Evolutionary conservation across 2,329 filamentous ascomycete genomes (phyloP).

Genomic region (Botrytis sinoallii): DNA sequence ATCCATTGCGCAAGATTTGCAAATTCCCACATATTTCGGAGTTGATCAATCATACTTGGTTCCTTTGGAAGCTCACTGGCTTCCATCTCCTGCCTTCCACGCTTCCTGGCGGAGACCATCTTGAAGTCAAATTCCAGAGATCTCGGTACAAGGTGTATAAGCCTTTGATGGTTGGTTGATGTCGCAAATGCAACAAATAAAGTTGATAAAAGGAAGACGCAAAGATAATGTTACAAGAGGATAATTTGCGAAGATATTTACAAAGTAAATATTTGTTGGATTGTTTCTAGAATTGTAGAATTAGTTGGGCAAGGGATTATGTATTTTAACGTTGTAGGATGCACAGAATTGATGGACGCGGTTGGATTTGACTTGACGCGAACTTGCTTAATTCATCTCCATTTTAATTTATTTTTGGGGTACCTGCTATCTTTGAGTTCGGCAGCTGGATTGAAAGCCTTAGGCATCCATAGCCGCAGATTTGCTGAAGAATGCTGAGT

Average conservation of each 20-base stretch:
- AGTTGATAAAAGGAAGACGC: background rate
- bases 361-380: constrained; percentile 18
- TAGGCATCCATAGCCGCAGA: background rate
- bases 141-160: background rate
- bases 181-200: constrained; percentile 14
- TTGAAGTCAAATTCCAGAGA: constrained; percentile 21
- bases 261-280: background rate
- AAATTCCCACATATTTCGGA: constrained; percentile 95
- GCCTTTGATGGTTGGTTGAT: constrained; percentile 14
- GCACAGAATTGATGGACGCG: constrained; percentile 14
- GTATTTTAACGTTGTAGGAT: constrained; percentile 2
- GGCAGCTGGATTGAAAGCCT: background rate
- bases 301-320: constrained; percentile 5
- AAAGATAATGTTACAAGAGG: constrained; percentile 4
- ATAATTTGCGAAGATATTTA: background rate
- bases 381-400: constrained; percentile 11
- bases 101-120: constrained; percentile 50
- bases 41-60: constrained; percentile 53
- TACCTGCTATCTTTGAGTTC: background rate
- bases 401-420: constrained; percentile 13
- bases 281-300: background rate
- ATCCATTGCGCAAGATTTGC: constrained; percentile 93
- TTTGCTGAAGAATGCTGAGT: background rate
- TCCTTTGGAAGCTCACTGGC: constrained; percentile 34
- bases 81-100: constrained; percentile 46